Evolutionary conservation across 2,329 filamentous ascomycete species (phyloP).

Genomic region (Penicillium sp.): DNA sequence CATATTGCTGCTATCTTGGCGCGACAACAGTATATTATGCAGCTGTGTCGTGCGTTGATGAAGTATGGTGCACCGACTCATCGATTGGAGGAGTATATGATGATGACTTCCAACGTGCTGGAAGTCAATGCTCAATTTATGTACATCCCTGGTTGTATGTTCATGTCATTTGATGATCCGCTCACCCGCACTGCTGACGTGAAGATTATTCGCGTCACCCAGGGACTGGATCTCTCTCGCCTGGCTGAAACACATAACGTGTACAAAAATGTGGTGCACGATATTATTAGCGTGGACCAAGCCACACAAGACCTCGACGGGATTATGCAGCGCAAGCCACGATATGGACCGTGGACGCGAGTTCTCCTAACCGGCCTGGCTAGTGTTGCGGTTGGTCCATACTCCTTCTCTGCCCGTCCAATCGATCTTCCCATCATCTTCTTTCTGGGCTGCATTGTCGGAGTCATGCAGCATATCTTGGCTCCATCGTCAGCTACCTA

Average conservation of each 20-base stretch:
- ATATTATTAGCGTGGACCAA: conserved; percentile 41
- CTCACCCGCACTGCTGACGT: conserved; percentile 46
- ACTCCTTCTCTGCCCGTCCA: conserved; percentile 72
- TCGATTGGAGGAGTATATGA: conserved; percentile 73
- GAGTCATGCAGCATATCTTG: conserved; percentile 70
- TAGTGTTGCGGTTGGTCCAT: conserved; percentile 72
- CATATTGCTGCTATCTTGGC: conserved; percentile 68
- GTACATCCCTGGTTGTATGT: conserved; percentile 65
- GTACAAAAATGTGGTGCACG: conserved; percentile 47
- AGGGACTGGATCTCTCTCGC: conserved; percentile 43
- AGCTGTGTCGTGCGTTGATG: conserved; percentile 30
- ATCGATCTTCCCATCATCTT: conserved; percentile 57
- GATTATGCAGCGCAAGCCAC: conserved; percentile 59
- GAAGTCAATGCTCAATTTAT: conserved; percentile 86
- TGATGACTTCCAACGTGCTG: conserved; percentile 79
- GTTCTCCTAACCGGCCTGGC: conserved; percentile 72
- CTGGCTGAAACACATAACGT: conserved; percentile 43
- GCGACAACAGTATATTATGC: conserved; percentile 38
- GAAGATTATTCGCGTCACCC: conserved; percentile 41
- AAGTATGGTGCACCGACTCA: conserved; percentile 32
- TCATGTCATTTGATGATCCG: conserved; percentile 61
- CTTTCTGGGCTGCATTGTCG: conserved; percentile 70
- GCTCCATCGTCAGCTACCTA: conserved; percentile 71
- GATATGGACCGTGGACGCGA: conserved; percentile 52
- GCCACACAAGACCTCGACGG: conserved; percentile 39